These are phyloP conservation scores for Cephaloascus albidus DNA, from an alignment of 805 yeast genomes.

Conservation along the genomic window DNA sequence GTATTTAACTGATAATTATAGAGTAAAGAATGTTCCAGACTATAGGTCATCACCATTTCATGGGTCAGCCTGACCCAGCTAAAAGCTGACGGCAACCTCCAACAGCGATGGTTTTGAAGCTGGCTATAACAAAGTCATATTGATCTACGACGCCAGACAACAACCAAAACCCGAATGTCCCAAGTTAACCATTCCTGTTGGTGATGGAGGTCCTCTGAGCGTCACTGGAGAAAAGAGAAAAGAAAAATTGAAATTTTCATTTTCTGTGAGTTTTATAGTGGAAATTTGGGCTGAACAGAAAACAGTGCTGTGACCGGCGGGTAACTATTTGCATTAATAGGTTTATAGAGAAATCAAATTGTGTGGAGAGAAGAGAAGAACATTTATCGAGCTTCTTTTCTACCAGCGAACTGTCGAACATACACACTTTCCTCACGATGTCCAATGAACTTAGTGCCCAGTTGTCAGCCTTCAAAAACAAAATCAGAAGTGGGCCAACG, in stretches of 20 bases:
- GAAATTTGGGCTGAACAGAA: too few relatives aligned
- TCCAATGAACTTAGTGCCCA: not conserved
- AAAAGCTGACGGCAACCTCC: slow-evolving; percentile 70
- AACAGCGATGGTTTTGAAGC: slow-evolving; percentile 98
- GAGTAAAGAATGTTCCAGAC: slow-evolving; percentile 54
- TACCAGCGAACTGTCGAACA: too few relatives aligned
- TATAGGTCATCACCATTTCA: slow-evolving; percentile 96
- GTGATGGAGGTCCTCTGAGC: slow-evolving; percentile 4
- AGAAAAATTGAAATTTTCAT: slow-evolving; percentile 3
- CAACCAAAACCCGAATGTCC: slow-evolving; percentile 13
- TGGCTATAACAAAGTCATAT: slow-evolving; percentile 21
- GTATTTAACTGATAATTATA: not conserved
- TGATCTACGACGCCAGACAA: slow-evolving; percentile 12
- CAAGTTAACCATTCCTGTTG: slow-evolving; percentile 15
- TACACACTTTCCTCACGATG: not conserved
- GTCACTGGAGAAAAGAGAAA: slow-evolving; percentile 4
- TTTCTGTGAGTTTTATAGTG: too few relatives aligned
- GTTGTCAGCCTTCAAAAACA: slow-evolving; percentile 29
- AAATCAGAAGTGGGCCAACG: slow-evolving; percentile 34
- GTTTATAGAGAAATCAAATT: too few relatives aligned
- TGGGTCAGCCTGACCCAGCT: slow-evolving; percentile 59
- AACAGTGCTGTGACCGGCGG: too few relatives aligned
- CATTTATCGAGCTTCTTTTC: too few relatives aligned
- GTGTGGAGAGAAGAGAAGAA: too few relatives aligned
- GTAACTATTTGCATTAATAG: too few relatives aligned